Conservation (phyloP, 106 monocot genomes). For the Dactylorhiza incarnata region DNA sequence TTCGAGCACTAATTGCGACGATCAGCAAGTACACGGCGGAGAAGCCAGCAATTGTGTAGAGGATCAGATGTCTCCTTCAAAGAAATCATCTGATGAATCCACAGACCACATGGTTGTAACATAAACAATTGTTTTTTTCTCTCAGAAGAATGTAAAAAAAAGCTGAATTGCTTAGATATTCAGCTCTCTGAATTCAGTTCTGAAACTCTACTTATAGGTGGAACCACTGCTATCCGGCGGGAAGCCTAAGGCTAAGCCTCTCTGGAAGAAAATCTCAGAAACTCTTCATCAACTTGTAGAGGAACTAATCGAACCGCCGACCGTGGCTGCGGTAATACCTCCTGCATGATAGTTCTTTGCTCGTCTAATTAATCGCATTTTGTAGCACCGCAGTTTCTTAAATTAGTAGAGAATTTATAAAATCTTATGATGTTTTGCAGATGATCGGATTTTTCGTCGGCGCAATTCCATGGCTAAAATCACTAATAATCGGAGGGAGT, state of each 20-base stretch:
- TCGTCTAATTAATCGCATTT: not conserved
- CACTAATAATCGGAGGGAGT: slow-evolving; percentile 35
- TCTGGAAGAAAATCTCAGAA: slow-evolving; percentile 9
- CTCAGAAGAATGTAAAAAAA: not conserved
- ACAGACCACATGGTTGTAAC: not conserved
- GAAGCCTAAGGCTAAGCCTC: slow-evolving; percentile 4
- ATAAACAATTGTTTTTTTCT: not conserved
- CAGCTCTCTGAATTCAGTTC: not conserved
- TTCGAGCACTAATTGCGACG: not conserved
- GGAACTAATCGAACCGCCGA: slow-evolving; percentile 46
- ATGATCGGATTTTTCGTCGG: slow-evolving; percentile 46
- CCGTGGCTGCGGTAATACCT: slow-evolving; percentile 36
- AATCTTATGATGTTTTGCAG: slow-evolving; percentile 18
- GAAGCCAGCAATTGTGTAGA: not conserved
- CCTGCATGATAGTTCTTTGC: too few species aligned
- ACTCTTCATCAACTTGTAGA: slow-evolving; percentile 19
- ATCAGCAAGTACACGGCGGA: not conserved
- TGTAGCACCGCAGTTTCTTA: not conserved
- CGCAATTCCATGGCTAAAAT: slow-evolving; percentile 49
- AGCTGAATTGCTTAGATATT: not conserved
- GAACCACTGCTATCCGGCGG: slow-evolving; percentile 7
- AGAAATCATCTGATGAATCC: not conserved
- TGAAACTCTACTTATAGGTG: not conserved
- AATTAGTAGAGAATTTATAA: not conserved
- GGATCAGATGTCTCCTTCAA: slow-evolving; percentile 2